Percentiles rank a stretch among this genome's conserved stretches.
Evolutionary conservation across 352 stramenopile genomes (phyloP).

Genomic region (Blastocystis sp.): DNA sequence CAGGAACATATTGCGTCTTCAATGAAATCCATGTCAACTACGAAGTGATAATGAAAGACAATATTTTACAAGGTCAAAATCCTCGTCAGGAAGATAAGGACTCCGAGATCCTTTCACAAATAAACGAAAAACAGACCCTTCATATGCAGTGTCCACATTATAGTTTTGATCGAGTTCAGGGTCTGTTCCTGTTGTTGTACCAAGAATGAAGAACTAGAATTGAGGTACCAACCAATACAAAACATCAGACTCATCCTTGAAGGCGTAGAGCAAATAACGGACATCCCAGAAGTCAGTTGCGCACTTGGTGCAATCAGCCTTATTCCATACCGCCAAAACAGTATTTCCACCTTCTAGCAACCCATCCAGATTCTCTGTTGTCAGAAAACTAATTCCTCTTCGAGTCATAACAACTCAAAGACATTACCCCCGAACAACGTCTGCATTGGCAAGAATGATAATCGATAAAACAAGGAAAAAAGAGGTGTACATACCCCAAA

Average conservation of each 20-base stretch:
- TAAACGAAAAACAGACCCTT: background rate
- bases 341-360: background rate
- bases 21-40: slow-evolving; percentile 7
- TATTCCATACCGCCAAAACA: slow-evolving; percentile 23
- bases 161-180: background rate
- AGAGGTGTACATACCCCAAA: background rate
- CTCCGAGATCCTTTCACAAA: slow-evolving; percentile 3
- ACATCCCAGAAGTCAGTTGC: slow-evolving; percentile 4
- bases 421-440: background rate
- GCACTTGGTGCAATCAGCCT: background rate
- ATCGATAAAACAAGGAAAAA: background rate
- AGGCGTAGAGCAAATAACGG: background rate
- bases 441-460: background rate
- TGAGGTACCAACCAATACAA: background rate
- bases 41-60: background rate
- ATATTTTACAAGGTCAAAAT: background rate
- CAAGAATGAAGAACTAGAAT: slow-evolving; percentile 21
- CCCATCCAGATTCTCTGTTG: slow-evolving; percentile 7
- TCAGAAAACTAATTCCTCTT: slow-evolving; percentile 15
- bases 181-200: background rate
- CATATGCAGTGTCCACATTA: background rate
- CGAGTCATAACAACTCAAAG: background rate
- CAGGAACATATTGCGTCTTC: background rate
- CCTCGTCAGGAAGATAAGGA: background rate
- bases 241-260: background rate